Conservation (phyloP, 1,284 basidiomycete species). For the Cutaneotrichosporon spelunceum region DNA sequence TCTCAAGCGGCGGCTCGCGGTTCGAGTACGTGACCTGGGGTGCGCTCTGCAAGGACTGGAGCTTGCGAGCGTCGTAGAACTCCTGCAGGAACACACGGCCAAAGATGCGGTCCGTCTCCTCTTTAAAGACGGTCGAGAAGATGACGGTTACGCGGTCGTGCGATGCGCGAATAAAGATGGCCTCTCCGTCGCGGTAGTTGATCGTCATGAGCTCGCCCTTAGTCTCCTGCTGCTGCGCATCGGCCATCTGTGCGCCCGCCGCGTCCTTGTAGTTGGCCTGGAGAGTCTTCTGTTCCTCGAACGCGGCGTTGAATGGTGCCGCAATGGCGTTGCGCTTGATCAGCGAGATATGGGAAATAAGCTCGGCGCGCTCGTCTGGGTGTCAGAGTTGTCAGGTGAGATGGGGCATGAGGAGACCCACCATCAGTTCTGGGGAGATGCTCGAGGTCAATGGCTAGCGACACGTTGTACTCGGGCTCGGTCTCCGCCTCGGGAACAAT, state of each 20-base stretch:
- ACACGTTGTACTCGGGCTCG: constrained; percentile 87
- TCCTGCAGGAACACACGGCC: constrained; percentile 98
- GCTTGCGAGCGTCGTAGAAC: constrained; percentile 94
- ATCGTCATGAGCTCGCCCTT: constrained; percentile 85
- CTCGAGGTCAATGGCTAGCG: constrained; percentile 81
- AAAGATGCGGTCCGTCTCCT: constrained; percentile 95
- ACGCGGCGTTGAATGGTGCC: constrained; percentile 89
- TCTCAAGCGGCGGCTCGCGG: constrained; percentile 92
- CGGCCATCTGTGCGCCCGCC: constrained; percentile 52
- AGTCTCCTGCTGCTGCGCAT: constrained; percentile 48
- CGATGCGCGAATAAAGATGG: constrained; percentile 90
- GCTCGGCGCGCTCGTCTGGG: constrained; percentile 70
- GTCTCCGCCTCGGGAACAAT: constrained; percentile 50
- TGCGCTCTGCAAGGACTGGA: constrained; percentile 91
- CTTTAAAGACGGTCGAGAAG: constrained; percentile 94
- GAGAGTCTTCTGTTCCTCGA: constrained; percentile 78
- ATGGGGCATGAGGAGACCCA: constrained; percentile 53
- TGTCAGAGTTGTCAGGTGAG: neutral
- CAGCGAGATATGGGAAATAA: constrained; percentile 78
- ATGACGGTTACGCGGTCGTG: constrained; percentile 96
- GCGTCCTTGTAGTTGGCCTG: constrained; percentile 58
- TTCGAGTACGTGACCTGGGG: constrained; percentile 98
- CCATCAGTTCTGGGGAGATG: constrained; percentile 73
- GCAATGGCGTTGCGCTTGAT: constrained; percentile 93
- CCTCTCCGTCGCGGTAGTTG: constrained; percentile 94